These are phyloP conservation scores for Leccinum arenicola DNA, from an alignment of 768 basidiomycete species.

Conservation along the genomic window DNA sequence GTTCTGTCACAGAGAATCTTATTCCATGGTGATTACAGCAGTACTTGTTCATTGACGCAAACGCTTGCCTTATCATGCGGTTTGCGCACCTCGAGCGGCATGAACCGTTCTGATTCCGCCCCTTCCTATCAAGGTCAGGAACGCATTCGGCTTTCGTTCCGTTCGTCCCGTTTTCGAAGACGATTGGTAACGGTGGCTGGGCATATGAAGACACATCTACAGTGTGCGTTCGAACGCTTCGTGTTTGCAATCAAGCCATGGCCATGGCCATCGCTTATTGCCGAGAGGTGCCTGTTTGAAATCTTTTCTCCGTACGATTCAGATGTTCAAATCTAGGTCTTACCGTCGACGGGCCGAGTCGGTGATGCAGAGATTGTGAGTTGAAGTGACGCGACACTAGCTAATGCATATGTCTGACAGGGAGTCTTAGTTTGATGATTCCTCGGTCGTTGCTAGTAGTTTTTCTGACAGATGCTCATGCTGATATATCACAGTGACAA, in stretches of 20 bases:
- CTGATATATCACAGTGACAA: not conserved
- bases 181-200: not conserved
- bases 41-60: no score
- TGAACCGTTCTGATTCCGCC: not conserved
- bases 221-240: not conserved
- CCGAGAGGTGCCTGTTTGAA: not conserved
- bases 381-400: not conserved
- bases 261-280: not conserved
- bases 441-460: not conserved
- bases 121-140: not conserved
- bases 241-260: not conserved
- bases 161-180: not conserved
- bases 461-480: not conserved
- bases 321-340: no score
- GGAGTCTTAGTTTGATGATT: not conserved
- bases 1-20: no score
- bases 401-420: not conserved
- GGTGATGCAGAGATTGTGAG: not conserved
- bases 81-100: no score
- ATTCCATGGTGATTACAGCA: no score
- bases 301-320: no score
- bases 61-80: no score
- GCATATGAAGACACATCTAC: no score
- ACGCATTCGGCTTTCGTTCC: not conserved
- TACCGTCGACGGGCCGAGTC: not conserved